A percentile compares a stretch with the other conserved stretches of the same genome.
Evolutionary conservation across 2,329 filamentous ascomycete genomes (phyloP).

Genomic region (Aspergillus neotritici): DNA sequence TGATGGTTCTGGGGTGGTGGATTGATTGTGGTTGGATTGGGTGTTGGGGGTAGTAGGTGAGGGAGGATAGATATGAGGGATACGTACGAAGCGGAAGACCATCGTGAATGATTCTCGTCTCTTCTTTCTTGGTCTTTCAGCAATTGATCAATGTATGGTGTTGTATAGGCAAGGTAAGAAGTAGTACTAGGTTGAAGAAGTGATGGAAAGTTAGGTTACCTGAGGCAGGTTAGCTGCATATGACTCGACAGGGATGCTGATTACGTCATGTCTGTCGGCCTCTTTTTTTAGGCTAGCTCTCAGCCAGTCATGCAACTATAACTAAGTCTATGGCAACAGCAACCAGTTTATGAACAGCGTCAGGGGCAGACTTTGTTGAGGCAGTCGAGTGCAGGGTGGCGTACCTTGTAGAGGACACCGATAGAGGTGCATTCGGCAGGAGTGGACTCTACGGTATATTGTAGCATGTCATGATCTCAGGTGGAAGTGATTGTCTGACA

Average conservation of each 20-base stretch:
- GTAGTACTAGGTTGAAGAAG: not conserved
- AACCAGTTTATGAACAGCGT: too few species aligned
- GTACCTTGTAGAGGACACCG: too few species aligned
- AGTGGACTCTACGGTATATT: too few species aligned
- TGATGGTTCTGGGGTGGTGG: not conserved
- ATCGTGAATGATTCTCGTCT: conserved; percentile 8
- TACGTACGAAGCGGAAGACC: conserved; percentile 22
- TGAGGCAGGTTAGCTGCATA: not conserved
- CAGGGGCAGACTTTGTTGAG: too few species aligned
- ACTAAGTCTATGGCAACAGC: too few species aligned
- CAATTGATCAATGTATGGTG: not conserved
- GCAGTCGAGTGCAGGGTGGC: too few species aligned
- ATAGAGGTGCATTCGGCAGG: too few species aligned
- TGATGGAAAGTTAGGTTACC: not conserved
- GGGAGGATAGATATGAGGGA: too few species aligned
- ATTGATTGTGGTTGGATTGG: not conserved
- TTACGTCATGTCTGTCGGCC: conserved; percentile 8
- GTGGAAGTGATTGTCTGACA: too few species aligned
- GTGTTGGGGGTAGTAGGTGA: not conserved
- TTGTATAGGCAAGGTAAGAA: not conserved
- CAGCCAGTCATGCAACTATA: too few species aligned
- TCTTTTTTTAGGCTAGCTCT: not conserved
- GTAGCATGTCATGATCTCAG: too few species aligned
- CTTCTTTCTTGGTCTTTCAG: too few species aligned
- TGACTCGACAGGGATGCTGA: conserved; percentile 5